These are phyloP conservation scores for Geosmithia morbida DNA, from an alignment of 2,329 filamentous ascomycete species.

Conservation along the genomic window DNA sequence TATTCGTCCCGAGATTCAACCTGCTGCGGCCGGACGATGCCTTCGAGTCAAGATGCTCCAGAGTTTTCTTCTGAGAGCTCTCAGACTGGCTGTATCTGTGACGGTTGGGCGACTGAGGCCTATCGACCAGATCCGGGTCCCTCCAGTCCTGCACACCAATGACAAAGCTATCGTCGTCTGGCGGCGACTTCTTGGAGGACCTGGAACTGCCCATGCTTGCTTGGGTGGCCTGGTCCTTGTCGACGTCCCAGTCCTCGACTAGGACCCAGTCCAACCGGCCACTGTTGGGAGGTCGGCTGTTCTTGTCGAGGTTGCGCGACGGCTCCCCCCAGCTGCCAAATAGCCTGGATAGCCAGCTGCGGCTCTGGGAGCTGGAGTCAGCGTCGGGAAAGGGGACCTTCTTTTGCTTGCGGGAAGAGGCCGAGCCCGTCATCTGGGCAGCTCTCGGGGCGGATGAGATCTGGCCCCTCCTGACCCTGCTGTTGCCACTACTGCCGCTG, in stretches of 20 bases:
- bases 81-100: background rate
- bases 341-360: constrained; percentile 27
- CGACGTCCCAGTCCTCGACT: constrained; percentile 50
- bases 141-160: constrained; percentile 84
- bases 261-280: constrained; percentile 62
- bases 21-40: background rate
- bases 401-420: background rate
- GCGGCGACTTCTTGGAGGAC: constrained; percentile 2
- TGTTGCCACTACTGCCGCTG: constrained; percentile 9
- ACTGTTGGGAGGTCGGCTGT: constrained; percentile 54
- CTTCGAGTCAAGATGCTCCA: constrained; percentile 1
- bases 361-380: background rate
- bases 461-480: constrained; percentile 6
- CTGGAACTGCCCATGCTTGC: constrained; percentile 19
- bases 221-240: constrained; percentile 27
- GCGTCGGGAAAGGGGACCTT: background rate
- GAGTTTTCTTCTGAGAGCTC: constrained; percentile 1
- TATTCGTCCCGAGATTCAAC: background rate
- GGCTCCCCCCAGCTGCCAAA: constrained; percentile 19
- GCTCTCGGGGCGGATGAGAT: background rate
- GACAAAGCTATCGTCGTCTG: constrained; percentile 44
- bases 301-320: constrained; percentile 24
- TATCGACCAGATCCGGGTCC: constrained; percentile 44
- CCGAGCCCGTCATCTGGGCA: background rate
- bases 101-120: background rate